Evolutionary conservation across 495 filamentous ascomycete genomes (phyloP), one percentile per base, ranked within the genome.

Genomic region (Umbilicaria muhlenbergii): DNA sequence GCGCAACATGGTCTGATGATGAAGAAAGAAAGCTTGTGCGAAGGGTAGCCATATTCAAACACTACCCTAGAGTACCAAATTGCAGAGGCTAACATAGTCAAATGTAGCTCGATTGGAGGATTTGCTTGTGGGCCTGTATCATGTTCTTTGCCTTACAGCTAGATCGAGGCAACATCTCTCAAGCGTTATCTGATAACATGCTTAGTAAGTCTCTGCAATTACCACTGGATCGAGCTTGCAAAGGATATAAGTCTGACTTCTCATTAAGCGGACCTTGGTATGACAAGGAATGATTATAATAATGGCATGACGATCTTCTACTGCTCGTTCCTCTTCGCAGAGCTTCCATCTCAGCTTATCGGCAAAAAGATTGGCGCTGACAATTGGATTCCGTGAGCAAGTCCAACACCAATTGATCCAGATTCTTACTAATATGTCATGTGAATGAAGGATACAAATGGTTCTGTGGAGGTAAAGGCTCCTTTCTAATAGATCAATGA

Each of bases 311-410:
- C 78, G 0, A 80, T 86, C 31, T 88, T 82, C 58, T 71, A 69
- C 42, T 38, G 81, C 11, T 63, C 58, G 3, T 86, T 87, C 54
- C 59, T 86, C 3, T 59, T 67, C 12, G 78, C 82, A 0, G 81
- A 86, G 51, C 60, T 87, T 11, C 82, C 82, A 0, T 86, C 81
- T 0, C 82, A 87, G 51, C 62, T 86, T 0, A 57, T 86, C 18
- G 75, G 70, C 18, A 87, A 89, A 54, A 72, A 69, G 56, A 46
- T 89, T 18, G 86, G 86, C 0, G 83, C 86, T 0, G 86, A 92
- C 56, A 70, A 74, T 28, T 92, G 86, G 82, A 88, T 94, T 41
- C 84, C 86, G n/a, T n/a, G n/a, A n/a, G n/a, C n/a, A n/a, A n/a
- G n/a, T n/a, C n/a, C n/a, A n/a, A n/a, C n/a, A n/a, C n/a, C n/a